Evolutionary conservation across 2,329 filamentous ascomycete genomes (phyloP).

Genomic region (Calycina herbarum): DNA sequence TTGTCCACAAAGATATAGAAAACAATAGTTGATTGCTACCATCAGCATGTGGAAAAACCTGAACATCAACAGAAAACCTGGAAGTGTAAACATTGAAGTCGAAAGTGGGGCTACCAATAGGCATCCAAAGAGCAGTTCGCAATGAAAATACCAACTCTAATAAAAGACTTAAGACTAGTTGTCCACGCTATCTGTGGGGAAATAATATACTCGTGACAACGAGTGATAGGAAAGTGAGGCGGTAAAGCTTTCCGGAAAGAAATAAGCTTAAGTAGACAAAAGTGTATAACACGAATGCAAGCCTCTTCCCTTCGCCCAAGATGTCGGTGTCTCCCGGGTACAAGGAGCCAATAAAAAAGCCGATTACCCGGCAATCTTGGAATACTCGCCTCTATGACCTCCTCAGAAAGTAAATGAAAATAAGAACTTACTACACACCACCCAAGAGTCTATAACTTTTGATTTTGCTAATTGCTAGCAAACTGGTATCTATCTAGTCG

Average conservation of each 20-base stretch:
- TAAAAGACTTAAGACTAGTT: no score
- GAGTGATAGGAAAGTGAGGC: background rate
- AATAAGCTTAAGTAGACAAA: background rate
- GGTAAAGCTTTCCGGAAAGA: background rate
- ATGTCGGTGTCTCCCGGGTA: background rate
- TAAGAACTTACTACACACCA: background rate
- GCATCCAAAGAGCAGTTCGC: no score
- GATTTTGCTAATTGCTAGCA: conserved; percentile 3
- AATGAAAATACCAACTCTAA: no score
- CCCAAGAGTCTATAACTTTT: background rate
- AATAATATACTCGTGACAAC: background rate
- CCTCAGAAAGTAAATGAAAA: background rate
- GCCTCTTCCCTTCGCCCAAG: background rate
- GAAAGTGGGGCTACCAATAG: no score
- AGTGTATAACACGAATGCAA: background rate
- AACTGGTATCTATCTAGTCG: conserved; percentile 3
- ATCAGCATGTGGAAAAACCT: no score
- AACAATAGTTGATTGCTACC: background rate
- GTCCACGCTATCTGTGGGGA: background rate
- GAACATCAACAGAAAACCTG: no score
- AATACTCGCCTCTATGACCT: background rate
- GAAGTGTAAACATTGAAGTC: no score
- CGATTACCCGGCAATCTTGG: background rate
- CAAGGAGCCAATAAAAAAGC: background rate
- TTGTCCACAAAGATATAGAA: background rate